Evolutionary conservation across 257 asterid species (phyloP), one percentile per base, ranked within the genome.

Genomic region (Scutellaria baicalensis): DNA sequence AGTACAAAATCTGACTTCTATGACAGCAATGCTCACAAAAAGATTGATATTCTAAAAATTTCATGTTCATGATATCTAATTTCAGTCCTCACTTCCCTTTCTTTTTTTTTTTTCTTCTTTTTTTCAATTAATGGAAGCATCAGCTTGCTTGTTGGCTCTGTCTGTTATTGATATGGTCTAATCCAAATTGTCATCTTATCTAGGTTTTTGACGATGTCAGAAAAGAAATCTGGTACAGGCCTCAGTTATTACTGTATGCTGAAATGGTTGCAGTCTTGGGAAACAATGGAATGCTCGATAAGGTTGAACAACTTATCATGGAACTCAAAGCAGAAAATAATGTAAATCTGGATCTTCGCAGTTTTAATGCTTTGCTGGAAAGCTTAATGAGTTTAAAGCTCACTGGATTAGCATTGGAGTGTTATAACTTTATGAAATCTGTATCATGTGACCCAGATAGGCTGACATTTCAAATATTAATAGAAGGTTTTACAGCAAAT

Each of bases 201-300:
- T 66, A 89, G 96, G 91, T 85, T 33, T 89, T 89, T 13, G 85
- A 78, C 80, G 90, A 89, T 69, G 66, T 89, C 54, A 81, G 74
- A 75, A 78, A 79, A 55, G 96, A 89, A 84, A 77, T 70, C 54
- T 84, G 92, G 84, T 89, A 89, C 68, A 82, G 64, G 75, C 94
- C 94, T 45, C 81, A 79, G 71, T 59, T 84, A 75, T 67, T 72
- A 23, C 61, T 89, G 65, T 83, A 85, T 74, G 81, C 92, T 38
- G 92, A 88, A 70, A 81, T 85, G 66, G 80, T 89, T 43, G 74
- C 90, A 33, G 86, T 70, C 69, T 79, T 89, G 81, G 94, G 96
- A 72, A 77, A 80, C 79, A 85, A 83, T 59, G 90, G 81, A 68
- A 69, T 85, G 57, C 79, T 83, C 14, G 81, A 83, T 56, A 68